These are phyloP conservation scores for Phytopythium litorale DNA, from an alignment of 352 stramenopile genomes.

Conservation along the genomic window DNA sequence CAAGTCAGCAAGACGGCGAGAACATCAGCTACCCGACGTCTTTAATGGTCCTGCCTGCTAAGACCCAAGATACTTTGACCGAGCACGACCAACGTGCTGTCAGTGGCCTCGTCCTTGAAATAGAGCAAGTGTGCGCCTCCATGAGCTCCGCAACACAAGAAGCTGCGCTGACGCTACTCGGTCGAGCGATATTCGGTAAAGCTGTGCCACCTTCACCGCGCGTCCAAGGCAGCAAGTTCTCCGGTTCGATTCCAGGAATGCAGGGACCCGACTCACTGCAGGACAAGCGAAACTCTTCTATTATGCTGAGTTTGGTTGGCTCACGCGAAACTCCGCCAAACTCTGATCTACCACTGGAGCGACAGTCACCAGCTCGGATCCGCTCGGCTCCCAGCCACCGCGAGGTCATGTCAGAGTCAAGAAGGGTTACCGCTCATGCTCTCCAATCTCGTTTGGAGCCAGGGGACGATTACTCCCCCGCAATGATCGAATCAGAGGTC, in stretches of 20 bases:
- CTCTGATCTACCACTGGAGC: not conserved
- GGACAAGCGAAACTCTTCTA: not conserved
- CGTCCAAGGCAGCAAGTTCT: not conserved
- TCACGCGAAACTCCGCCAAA: not conserved
- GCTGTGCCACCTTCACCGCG: not conserved
- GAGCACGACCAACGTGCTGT: slow-evolving; percentile 36
- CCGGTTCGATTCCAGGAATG: not conserved
- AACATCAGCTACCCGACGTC: not conserved
- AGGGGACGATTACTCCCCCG: not conserved
- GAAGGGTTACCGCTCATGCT: not conserved
- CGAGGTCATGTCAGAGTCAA: not conserved
- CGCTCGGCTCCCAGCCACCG: not conserved
- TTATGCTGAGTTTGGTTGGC: not conserved
- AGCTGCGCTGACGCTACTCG: not conserved
- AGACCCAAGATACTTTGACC: slow-evolving; percentile 2
- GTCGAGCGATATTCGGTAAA: not conserved
- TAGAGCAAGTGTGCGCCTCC: slow-evolving; percentile 40
- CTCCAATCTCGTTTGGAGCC: not conserved
- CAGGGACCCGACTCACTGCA: not conserved
- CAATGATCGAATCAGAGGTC: not conserved
- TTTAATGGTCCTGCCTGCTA: not conserved
- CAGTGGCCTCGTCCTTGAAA: slow-evolving; percentile 34
- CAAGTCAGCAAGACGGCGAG: slow-evolving; percentile 5
- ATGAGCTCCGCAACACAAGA: slow-evolving; percentile 15
- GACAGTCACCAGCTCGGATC: not conserved